Evolutionary conservation across 1,139 yeast species (phyloP).

Genomic region (Saccharomycopsis hybrid): DNA sequence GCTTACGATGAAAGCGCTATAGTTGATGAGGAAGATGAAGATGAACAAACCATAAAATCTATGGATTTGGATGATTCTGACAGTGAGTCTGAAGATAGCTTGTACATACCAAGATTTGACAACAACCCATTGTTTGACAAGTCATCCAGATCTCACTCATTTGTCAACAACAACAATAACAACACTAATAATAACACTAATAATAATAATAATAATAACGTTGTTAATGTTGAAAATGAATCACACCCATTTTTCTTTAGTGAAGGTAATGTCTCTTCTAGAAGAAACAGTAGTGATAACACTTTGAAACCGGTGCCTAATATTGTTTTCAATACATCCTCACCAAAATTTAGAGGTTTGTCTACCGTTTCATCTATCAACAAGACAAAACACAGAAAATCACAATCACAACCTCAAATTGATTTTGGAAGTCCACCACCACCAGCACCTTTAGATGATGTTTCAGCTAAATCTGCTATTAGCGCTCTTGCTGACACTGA

Average conservation of each 20-base stretch:
- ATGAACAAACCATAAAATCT: neutral
- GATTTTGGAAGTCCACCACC: constrained; percentile 4
- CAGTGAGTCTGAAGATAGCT: constrained; percentile 12
- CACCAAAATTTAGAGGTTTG: too few species aligned
- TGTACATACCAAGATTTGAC: constrained; percentile 9
- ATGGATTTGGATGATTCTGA: constrained; percentile 13
- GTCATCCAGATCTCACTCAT: constrained; percentile 13
- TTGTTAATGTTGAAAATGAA: too few species aligned
- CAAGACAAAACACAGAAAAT: constrained; percentile 4
- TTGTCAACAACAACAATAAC: constrained; percentile 9
- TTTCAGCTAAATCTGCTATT: constrained; percentile 5
- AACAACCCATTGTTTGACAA: constrained; percentile 1
- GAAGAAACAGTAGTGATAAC: too few species aligned
- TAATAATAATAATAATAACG: too few species aligned
- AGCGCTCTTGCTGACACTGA: constrained; percentile 7
- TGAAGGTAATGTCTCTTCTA: too few species aligned
- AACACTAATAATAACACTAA: neutral
- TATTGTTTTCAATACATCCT: too few species aligned
- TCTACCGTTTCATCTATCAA: too few species aligned
- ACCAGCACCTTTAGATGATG: constrained; percentile 6
- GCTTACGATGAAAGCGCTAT: constrained; percentile 7
- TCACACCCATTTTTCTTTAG: too few species aligned
- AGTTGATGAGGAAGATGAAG: constrained; percentile 8
- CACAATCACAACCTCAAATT: constrained; percentile 6
- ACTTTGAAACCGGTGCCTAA: too few species aligned